These are phyloP conservation scores for Ceratocystis variospora DNA, from an alignment of 2,329 filamentous ascomycete genomes.

Conservation along the genomic window DNA sequence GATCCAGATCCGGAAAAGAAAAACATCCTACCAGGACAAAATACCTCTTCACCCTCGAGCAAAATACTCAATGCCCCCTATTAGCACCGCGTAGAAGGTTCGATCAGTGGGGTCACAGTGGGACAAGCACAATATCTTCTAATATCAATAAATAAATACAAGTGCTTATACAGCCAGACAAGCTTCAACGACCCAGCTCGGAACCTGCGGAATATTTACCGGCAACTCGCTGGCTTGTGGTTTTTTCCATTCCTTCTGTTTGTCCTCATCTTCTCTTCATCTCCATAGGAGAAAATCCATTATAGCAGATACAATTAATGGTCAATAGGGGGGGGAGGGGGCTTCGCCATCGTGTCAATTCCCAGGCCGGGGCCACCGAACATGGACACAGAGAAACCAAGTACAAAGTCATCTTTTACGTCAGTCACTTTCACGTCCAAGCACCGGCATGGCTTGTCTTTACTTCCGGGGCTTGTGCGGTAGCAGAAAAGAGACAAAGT, in stretches of 20 bases:
- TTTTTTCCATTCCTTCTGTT: background rate
- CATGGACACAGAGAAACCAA: conserved; percentile 4
- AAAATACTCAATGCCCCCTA: background rate
- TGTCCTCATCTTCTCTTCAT: background rate
- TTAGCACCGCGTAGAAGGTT: background rate
- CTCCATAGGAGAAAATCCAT: background rate
- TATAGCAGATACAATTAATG: background rate
- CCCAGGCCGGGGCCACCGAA: conserved; percentile 1
- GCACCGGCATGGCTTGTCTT: background rate
- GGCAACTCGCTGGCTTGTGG: background rate
- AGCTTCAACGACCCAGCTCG: background rate
- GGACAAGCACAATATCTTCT: background rate
- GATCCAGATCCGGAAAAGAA: background rate
- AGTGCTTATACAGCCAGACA: background rate
- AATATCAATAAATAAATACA: background rate
- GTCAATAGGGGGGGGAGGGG: background rate
- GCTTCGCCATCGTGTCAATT: background rate
- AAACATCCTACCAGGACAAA: background rate
- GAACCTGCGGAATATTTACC: background rate
- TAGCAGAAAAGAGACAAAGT: conserved; percentile 1
- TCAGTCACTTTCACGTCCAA: background rate
- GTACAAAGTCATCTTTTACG: background rate
- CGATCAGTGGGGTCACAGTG: background rate
- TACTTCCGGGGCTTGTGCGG: background rate
- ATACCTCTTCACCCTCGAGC: background rate